phyloP scores from a whole-genome alignment of 352 stramenopile genomes.

The Globisporangium emineosum region DNA sequence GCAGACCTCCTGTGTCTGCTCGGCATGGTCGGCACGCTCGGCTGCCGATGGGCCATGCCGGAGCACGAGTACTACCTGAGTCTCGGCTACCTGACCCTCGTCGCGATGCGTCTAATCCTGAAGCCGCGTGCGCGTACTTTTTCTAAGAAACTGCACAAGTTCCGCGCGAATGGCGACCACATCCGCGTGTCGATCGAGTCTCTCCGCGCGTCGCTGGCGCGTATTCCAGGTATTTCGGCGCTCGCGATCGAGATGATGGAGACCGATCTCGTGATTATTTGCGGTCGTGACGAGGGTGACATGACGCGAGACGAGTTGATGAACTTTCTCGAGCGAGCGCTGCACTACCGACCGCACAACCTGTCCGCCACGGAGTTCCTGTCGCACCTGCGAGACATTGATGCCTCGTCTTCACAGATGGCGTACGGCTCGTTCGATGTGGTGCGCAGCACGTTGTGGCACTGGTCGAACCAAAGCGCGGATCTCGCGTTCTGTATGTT shows the following conservation, averaged over 20 bases:
- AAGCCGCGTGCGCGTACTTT: constrained; percentile 82
- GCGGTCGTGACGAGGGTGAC: constrained; percentile 77
- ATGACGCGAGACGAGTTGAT: constrained; percentile 87
- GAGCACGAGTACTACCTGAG: constrained; percentile 70
- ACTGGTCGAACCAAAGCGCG: constrained; percentile 83
- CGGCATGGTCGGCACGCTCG: constrained; percentile 54
- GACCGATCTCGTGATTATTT: constrained; percentile 86
- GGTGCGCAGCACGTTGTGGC: constrained; percentile 71
- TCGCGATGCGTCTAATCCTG: constrained; percentile 76
- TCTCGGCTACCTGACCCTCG: constrained; percentile 63
- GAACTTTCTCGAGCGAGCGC: constrained; percentile 77
- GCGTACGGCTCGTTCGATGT: constrained; percentile 78
- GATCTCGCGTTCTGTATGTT: constrained; percentile 75
- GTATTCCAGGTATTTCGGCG: constrained; percentile 79
- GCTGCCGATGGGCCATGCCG: constrained; percentile 44
- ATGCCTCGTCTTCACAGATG: constrained; percentile 69
- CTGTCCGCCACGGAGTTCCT: constrained; percentile 84
- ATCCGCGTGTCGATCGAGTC: constrained; percentile 87
- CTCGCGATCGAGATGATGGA: constrained; percentile 89
- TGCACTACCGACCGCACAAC: constrained; percentile 72
- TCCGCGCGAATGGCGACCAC: constrained; percentile 79
- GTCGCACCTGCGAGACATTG: constrained; percentile 78
- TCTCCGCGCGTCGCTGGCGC: constrained; percentile 66
- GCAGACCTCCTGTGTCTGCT: constrained; percentile 73
- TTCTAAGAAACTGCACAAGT: constrained; percentile 89